Evolutionary conservation across 257 asterid genomes (phyloP), one percentile per base, ranked within the genome.

Genomic region (Paulownia fortunei): DNA sequence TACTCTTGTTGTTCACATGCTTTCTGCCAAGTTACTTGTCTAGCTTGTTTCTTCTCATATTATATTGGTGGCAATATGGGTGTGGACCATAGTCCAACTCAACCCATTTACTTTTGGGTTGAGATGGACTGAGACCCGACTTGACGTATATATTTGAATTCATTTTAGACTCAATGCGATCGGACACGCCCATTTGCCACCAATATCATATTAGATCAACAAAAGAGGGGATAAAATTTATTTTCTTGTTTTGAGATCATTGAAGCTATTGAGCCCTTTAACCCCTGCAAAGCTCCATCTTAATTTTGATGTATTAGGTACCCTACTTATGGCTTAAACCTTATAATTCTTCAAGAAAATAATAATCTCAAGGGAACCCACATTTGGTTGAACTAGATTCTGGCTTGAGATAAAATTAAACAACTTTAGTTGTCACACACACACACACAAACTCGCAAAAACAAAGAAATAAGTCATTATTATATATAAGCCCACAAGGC

Each of bases 371-470:
- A 62, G 32, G 37, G 60, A 26, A 61, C 26, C 63, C 58, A 52
- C 51, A n/a, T 69, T 80, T 72, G 66, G 79, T 47, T 71, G 72
- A 76, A 81, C 76, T 76, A 54, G 75, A 81, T 76, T 76, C 65
- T 58, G 47, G 52, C 16, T 30, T 47, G 30, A 13, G 21, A 72
- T 18, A 30, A 34, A 64, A 19, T 15, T 30, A 32, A 55, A 23
- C 49, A 23, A 12, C 19, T 55, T 16, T 39, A 55, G 56, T 63
- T 18, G 67, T 37, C 16, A 36, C 19, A 44, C 12, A 6, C n/a
- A 9, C 24, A 13, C 34, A 27, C 13, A 46, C 13, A 73, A 9
- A 69, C 51, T 37, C 34, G 15, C 55, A 10, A 44, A 58, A 49
- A 69, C 3, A 54, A 19, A 52, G 52, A 51, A 62, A 56, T 34